Percentiles rank a stretch among this genome's conserved stretches.
Conservation (phyloP, 1,139 yeast genomes). For the Protomyces macrosporus region DNA sequence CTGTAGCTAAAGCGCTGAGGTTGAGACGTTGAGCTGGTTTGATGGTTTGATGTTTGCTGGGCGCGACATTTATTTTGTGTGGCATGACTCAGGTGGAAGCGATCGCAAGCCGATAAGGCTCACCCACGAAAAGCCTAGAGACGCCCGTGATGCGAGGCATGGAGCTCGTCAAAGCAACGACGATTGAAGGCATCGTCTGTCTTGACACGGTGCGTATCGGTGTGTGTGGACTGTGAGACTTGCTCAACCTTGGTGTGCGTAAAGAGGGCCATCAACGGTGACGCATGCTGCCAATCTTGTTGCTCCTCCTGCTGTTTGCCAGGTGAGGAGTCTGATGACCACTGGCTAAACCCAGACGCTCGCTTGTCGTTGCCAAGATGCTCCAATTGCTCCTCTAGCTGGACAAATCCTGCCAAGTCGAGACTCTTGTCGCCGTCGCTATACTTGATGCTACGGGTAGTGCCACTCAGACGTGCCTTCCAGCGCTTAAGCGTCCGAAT, state of each 20-base stretch:
- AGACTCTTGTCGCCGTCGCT: neutral
- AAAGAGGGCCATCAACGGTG: neutral
- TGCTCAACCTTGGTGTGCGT: neutral
- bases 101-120: too few species aligned
- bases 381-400: neutral
- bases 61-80: too few species aligned
- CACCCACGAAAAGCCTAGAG: neutral
- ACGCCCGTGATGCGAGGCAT: neutral
- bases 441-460: neutral
- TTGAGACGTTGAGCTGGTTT: too few species aligned
- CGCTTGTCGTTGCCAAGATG: neutral
- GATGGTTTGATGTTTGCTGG: too few species aligned
- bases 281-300: neutral
- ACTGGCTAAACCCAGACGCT: neutral
- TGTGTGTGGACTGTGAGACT: neutral
- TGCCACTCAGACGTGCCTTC: neutral
- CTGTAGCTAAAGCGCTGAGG: too few species aligned
- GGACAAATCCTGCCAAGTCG: neutral
- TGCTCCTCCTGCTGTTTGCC: neutral
- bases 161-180: conserved; percentile 5
- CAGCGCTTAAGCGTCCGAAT: neutral
- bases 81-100: too few species aligned
- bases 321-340: neutral
- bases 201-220: neutral
- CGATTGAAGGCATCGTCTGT: conserved; percentile 12